phyloP scores from a whole-genome alignment of 2,329 filamentous ascomycete species.

The Pyrenochaeta sp. region DNA sequence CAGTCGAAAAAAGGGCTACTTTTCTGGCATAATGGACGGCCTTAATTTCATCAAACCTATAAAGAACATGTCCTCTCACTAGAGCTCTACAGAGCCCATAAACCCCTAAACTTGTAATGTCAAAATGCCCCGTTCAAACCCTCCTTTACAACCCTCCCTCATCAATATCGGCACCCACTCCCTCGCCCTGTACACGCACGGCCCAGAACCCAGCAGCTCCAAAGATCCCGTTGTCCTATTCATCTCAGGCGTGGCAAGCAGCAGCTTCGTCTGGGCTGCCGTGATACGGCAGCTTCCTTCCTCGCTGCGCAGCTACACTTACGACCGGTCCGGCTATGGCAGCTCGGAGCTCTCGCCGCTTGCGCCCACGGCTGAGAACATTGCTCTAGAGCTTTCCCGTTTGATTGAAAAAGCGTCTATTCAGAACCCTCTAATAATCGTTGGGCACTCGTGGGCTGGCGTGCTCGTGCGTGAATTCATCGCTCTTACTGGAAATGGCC shows the following conservation, averaged over 20 bases:
- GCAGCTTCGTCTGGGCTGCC: conserved; percentile 19
- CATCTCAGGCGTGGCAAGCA: conserved; percentile 19
- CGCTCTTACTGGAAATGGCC: conserved; percentile 16
- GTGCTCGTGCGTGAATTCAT: conserved; percentile 25
- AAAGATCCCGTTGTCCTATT: conserved; percentile 16
- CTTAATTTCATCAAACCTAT: no score
- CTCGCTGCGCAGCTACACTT: conserved; percentile 26
- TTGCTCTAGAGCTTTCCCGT: conserved; percentile 19
- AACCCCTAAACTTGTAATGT: no score
- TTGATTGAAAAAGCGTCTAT: conserved; percentile 25
- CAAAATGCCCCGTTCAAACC: background rate
- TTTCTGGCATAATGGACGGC: no score
- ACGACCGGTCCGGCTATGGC: conserved; percentile 27
- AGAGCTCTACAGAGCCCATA: no score
- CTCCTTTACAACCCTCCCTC: background rate
- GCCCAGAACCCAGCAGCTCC: conserved; percentile 4
- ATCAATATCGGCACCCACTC: background rate
- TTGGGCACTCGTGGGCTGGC: conserved; percentile 32
- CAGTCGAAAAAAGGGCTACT: background rate
- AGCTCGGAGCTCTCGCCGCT: conserved; percentile 24
- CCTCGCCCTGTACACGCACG: background rate
- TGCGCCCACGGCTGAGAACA: conserved; percentile 23
- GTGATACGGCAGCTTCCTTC: conserved; percentile 19
- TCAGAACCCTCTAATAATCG: conserved; percentile 25
- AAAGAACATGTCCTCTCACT: no score